Conservation (phyloP, 805 yeast genomes). For the Huiozyma sinensis region DNA sequence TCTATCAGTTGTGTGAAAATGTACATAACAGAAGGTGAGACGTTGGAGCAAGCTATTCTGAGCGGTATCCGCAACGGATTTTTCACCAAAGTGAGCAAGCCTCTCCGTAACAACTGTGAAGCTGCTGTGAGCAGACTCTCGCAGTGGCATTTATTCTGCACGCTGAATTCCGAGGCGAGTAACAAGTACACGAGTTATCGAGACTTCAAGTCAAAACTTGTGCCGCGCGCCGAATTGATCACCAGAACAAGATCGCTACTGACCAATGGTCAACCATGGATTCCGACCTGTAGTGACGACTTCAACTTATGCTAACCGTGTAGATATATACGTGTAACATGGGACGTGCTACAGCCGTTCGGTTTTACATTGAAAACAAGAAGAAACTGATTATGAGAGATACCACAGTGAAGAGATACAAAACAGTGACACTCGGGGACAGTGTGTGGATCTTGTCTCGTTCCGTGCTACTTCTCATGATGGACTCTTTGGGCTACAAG, state of each 20-base stretch:
- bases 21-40: slow-evolving; percentile 1
- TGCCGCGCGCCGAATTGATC: slow-evolving; percentile 24
- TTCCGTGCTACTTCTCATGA: too few species aligned
- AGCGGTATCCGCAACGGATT: slow-evolving; percentile 57
- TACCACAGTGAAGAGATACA: background rate
- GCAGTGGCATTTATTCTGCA: slow-evolving; percentile 14
- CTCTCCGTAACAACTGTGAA: slow-evolving; percentile 34
- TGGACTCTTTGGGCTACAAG: too few species aligned
- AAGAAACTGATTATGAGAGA: too few species aligned
- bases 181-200: slow-evolving; percentile 19
- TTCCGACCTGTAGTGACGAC: slow-evolving; percentile 35
- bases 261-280: slow-evolving; percentile 36
- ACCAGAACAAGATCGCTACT: slow-evolving; percentile 16
- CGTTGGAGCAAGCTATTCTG: slow-evolving; percentile 30
- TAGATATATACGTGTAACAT: background rate
- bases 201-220: slow-evolving; percentile 21
- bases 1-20: slow-evolving; percentile 13
- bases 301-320: slow-evolving; percentile 12
- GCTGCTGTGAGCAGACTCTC: slow-evolving; percentile 16
- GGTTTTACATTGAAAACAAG: too few species aligned
- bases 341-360: too few species aligned
- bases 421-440: background rate
- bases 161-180: background rate
- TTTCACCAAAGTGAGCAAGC: slow-evolving; percentile 32
- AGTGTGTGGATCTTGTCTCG: background rate